Evolutionary conservation across 176 grass and related monocot species (phyloP).

Genomic region (Ananas comosus): DNA sequence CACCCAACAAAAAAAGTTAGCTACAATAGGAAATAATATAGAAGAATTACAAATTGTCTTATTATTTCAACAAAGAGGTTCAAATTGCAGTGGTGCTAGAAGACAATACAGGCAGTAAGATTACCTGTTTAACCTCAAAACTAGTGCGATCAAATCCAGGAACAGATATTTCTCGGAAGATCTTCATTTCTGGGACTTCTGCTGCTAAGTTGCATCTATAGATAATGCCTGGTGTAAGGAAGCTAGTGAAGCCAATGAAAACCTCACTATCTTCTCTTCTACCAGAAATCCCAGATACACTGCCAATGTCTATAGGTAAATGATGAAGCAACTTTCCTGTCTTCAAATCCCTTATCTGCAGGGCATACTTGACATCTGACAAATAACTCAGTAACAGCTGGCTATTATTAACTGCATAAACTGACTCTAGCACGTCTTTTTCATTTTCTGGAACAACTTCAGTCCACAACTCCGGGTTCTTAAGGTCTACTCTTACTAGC

Average conservation of each 20-base stretch:
- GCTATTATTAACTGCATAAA: conserved; percentile 47
- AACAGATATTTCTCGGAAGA: conserved; percentile 72
- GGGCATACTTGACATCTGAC: conserved; percentile 81
- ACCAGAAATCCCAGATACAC: conserved; percentile 68
- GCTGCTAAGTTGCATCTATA: conserved; percentile 61
- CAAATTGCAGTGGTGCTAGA: neutral
- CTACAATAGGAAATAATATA: no score
- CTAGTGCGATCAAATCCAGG: conserved; percentile 62
- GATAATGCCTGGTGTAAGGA: conserved; percentile 83
- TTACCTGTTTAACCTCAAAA: conserved; percentile 88
- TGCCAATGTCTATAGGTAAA: conserved; percentile 81
- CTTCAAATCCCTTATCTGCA: conserved; percentile 78
- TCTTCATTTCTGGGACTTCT: conserved; percentile 63
- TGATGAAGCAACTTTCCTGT: conserved; percentile 67
- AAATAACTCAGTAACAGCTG: conserved; percentile 79
- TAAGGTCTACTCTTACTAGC: conserved; percentile 64
- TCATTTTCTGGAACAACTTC: conserved; percentile 67
- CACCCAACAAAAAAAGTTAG: no score
- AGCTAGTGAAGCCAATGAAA: conserved; percentile 88
- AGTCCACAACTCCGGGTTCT: conserved; percentile 47
- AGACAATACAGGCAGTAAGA: neutral
- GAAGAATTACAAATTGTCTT: no score
- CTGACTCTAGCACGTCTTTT: conserved; percentile 75
- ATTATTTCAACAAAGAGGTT: no score
- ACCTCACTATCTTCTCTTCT: conserved; percentile 65